Evolutionary conservation across 2,329 filamentous ascomycete genomes (phyloP).

Genomic region (Paecilomyces fulvus): DNA sequence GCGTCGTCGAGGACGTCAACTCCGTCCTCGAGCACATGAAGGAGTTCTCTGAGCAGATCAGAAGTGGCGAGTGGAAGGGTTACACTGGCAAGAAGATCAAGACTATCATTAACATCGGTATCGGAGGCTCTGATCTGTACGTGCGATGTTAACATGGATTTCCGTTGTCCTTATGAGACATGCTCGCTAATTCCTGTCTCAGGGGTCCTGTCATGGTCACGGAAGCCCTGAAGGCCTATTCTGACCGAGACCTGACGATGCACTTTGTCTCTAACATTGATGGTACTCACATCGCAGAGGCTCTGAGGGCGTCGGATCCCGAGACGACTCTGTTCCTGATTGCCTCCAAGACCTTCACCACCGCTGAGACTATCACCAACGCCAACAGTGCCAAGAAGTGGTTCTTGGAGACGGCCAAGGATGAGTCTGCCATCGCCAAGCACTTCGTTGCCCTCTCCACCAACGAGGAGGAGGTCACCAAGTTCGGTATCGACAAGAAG

Average conservation of each 20-base stretch:
- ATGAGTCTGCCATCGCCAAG: constrained; percentile 72
- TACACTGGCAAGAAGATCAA: constrained; percentile 96
- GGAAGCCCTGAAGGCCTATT: constrained; percentile 93
- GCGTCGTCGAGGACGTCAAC: constrained; percentile 90
- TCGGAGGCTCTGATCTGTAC: constrained; percentile 96
- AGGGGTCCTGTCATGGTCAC: constrained; percentile 98
- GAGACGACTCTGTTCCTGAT: constrained; percentile 99
- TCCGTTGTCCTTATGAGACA: background rate
- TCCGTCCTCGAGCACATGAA: constrained; percentile 94
- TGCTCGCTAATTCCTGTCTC: constrained; percentile 11
- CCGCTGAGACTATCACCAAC: constrained; percentile 93
- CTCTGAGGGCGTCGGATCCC: constrained; percentile 76
- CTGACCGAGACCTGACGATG: constrained; percentile 72
- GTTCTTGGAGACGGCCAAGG: constrained; percentile 84
- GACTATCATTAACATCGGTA: constrained; percentile 94
- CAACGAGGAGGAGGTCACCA: constrained; percentile 89
- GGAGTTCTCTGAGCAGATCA: constrained; percentile 90
- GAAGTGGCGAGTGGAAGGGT: constrained; percentile 93
- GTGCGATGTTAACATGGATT: constrained; percentile 26
- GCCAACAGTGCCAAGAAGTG: constrained; percentile 94
- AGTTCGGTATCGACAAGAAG: constrained; percentile 97
- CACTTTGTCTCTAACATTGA: constrained; percentile 99
- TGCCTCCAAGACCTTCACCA: constrained; percentile 99
- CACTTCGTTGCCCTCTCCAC: constrained; percentile 98
- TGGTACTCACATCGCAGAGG: constrained; percentile 94